phyloP scores from a whole-genome alignment of 2,329 filamentous ascomycete species.

The Curvularia sp. region DNA sequence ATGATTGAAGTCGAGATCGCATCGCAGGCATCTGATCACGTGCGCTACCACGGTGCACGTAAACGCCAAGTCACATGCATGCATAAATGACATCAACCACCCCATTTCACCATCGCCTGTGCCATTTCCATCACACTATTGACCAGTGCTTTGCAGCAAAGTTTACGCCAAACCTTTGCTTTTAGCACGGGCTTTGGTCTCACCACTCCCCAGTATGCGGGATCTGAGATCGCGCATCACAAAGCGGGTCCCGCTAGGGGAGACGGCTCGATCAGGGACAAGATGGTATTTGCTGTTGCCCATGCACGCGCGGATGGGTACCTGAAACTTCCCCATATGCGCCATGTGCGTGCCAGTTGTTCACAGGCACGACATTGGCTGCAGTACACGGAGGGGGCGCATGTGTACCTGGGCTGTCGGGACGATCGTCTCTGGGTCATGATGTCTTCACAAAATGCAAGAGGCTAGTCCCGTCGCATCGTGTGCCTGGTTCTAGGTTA shows the following conservation, averaged over 20 bases:
- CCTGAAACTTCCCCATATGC: conserved; percentile 13
- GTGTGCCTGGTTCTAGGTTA: conserved; percentile 1
- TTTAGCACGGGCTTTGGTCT: background rate
- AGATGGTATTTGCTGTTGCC: conserved; percentile 10
- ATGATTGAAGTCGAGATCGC: background rate
- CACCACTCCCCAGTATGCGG: conserved; percentile 4
- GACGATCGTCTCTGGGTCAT: background rate
- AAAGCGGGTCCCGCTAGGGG: conserved; percentile 1
- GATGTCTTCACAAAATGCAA: conserved; percentile 12
- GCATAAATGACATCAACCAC: conserved; percentile 15
- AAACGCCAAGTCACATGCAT: conserved; percentile 20
- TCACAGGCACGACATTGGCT: background rate
- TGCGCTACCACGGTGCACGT: conserved; percentile 5
- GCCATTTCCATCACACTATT: background rate
- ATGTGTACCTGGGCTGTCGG: background rate
- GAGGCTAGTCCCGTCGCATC: conserved; percentile 2
- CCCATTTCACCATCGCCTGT: background rate
- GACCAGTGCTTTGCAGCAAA: background rate
- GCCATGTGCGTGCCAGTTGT: conserved; percentile 1
- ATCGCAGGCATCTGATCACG: background rate
- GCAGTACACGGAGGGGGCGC: background rate
- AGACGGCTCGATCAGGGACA: conserved; percentile 1
- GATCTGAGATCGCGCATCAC: conserved; percentile 13
- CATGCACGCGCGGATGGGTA: conserved; percentile 1
- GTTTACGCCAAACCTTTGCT: background rate